Evolutionary conservation across 2,329 filamentous ascomycete genomes (phyloP).

Genomic region (Aquanectria penicillioides): DNA sequence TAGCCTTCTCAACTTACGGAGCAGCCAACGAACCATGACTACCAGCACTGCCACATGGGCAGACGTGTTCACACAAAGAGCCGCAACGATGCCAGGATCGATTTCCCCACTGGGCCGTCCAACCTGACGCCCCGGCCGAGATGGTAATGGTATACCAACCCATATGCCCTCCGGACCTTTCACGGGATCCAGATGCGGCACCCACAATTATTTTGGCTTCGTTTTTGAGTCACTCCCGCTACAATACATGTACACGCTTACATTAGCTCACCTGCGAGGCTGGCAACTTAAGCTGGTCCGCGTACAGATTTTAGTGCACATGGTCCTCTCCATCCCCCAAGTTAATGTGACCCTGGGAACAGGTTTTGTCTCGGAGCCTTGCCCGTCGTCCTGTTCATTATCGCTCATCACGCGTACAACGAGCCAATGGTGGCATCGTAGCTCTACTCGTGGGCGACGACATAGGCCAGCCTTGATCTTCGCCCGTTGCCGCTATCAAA

Average conservation of each 20-base stretch:
- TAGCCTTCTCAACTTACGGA: background rate
- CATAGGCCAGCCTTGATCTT: slow-evolving; percentile 13
- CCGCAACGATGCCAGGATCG: background rate
- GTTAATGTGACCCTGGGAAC: background rate
- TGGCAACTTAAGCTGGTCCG: slow-evolving; percentile 1
- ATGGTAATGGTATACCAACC: no score
- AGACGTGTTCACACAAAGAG: background rate
- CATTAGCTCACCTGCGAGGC: slow-evolving; percentile 10
- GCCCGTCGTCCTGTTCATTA: no score
- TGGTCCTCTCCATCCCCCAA: background rate
- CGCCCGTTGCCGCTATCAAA: background rate
- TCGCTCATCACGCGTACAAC: background rate
- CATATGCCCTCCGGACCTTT: background rate
- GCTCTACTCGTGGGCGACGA: slow-evolving; percentile 24
- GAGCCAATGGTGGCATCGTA: slow-evolving; percentile 25
- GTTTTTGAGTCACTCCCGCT: background rate
- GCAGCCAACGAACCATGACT: slow-evolving; percentile 29
- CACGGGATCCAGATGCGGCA: slow-evolving; percentile 9
- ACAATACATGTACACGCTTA: background rate
- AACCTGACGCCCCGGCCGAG: background rate
- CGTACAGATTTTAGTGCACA: no score
- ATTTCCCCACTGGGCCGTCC: slow-evolving; percentile 1
- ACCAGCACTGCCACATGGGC: slow-evolving; percentile 28
- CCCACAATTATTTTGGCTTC: background rate
- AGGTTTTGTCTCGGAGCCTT: slow-evolving; percentile 5